Percentiles rank a stretch among this genome's conserved stretches.
Conservation (phyloP, 73 alveolate species). For the Urostyla sp. region DNA sequence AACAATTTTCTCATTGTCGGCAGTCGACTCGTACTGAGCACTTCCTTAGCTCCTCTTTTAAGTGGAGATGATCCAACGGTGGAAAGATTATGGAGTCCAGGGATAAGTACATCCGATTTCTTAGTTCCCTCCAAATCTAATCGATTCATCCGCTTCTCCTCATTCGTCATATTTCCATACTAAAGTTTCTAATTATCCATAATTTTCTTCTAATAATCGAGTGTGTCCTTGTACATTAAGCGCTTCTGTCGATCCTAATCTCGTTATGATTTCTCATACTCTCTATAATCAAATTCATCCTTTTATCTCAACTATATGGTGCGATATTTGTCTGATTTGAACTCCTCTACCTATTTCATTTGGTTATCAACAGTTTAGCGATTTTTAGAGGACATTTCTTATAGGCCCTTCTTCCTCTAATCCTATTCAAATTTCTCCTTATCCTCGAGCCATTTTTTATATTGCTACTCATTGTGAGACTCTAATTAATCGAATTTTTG, state of each 20-base stretch:
- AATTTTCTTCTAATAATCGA: slow-evolving; percentile 48
- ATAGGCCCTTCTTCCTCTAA: slow-evolving; percentile 10
- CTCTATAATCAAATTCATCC: slow-evolving; percentile 45
- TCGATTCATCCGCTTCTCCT: slow-evolving; percentile 60
- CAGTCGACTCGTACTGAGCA: not conserved
- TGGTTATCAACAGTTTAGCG: not conserved
- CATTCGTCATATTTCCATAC: slow-evolving; percentile 59
- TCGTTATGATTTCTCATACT: not conserved
- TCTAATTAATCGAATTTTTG: slow-evolving; percentile 38
- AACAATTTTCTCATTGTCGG: not conserved
- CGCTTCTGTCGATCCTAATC: slow-evolving; percentile 46
- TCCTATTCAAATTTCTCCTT: slow-evolving; percentile 46
- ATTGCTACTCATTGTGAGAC: slow-evolving; percentile 21
- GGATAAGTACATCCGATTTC: slow-evolving; percentile 48
- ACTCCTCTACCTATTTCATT: not conserved
- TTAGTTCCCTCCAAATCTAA: slow-evolving; percentile 40
- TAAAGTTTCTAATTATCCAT: slow-evolving; percentile 39
- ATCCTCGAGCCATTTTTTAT: slow-evolving; percentile 8
- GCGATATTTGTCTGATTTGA: not conserved
- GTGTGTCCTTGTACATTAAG: slow-evolving; percentile 52
- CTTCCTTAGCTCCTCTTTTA: slow-evolving; percentile 32
- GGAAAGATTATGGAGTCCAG: slow-evolving; percentile 63
- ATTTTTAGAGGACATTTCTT: slow-evolving; percentile 25
- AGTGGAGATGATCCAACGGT: slow-evolving; percentile 42
- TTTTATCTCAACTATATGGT: slow-evolving; percentile 32